Evolutionary conservation across 257 asterid species (phyloP), one percentile per base, ranked within the genome.

Genomic region (Linderniella brevidens): DNA sequence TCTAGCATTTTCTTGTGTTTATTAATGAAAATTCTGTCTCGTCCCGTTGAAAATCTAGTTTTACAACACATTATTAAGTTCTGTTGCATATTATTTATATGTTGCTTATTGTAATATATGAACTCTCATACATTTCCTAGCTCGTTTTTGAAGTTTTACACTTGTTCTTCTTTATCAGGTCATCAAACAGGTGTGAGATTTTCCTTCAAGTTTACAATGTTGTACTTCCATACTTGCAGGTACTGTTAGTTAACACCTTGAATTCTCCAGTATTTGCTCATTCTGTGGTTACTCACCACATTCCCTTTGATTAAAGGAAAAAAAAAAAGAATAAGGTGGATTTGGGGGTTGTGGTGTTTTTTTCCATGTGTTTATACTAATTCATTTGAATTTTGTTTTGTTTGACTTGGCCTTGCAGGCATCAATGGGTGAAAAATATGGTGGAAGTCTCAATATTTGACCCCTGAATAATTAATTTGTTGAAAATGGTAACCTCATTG

Each of bases 141-240:
- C 32, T 12, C 16, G 35, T 37, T 38, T 41, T 42, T 11, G 14
- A 19, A 29, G 41, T 35, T 41, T 35, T 42, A 36, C 36, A 46
- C 35, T 7, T 16, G 14, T 50, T 54, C 54, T 53, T 58, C 49
- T 66, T 40, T 17, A 12, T 41, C 75, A 88, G 98, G 93, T 76
- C 84, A 73, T 55, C 73, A 49, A 58, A 46, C 62, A 76, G 73
- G 70, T 88, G 77, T 10, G 64, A 74, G 13, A 2, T 74, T 46
- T 79, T 84, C 64, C 35, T 52, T 42, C 66, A 71, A 58, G 76
- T 80, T 50, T 72, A 70, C 67, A 44, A 60, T 48, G 46, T 35
- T 66, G 32, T 78, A 54, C 72, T 84, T 59, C 90, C 94, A 63
- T 75, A 65, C 57, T 67, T 88, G 65, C 98, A 88, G 98, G 98